Evolutionary conservation across 2,329 filamentous ascomycete genomes (phyloP), one percentile per base, ranked within the genome.

Genomic region (Penicillium sp.): DNA sequence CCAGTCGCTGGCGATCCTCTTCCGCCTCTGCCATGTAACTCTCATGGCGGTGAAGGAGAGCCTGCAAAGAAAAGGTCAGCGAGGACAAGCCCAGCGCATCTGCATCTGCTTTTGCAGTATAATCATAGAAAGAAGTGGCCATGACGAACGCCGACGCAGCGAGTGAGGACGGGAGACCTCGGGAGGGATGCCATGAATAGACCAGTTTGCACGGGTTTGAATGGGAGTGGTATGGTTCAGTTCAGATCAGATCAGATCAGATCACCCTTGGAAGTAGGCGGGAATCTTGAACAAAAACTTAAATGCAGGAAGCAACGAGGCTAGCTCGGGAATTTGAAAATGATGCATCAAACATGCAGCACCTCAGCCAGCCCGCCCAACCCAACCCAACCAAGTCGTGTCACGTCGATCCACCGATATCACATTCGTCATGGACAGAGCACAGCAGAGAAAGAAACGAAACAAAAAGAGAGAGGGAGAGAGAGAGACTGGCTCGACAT

Each of bases 1-100:
- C 81, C 74, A 97, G 85, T 55, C 87, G 84, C 55, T 80, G 77
- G 54, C 92, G 89, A 70, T 97, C 91, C 62, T 86, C 85, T 78
- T 96, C 91, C 53, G 92, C 91, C 71, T 96, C 91, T 62, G 87
- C 87, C 81, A 97, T 93, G 74, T 96, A 97, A 53, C 89, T 86
- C 78, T 97, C 92, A 82, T 99, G 92, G 65, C 93, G 88, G 59
- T 88, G 85, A 34, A 99, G 84, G 50, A 99, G 81, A 54, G 91
- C 91, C 94, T 97, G 86, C 52, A 88, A 74, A 47, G 82, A 78
- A 74, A 84, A 89, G 46, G 85, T 95, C 75, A 95, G 88, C 76
- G 81, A 81, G 60, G 80, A 78, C 17, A 61, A 55, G 13, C 36
- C 36, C 21, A 36, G 20, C 29, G 48, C 60, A 24, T 57, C 49